Evolutionary conservation across 306 rosid genomes (phyloP).

Genomic region (Purshia tridentata): DNA sequence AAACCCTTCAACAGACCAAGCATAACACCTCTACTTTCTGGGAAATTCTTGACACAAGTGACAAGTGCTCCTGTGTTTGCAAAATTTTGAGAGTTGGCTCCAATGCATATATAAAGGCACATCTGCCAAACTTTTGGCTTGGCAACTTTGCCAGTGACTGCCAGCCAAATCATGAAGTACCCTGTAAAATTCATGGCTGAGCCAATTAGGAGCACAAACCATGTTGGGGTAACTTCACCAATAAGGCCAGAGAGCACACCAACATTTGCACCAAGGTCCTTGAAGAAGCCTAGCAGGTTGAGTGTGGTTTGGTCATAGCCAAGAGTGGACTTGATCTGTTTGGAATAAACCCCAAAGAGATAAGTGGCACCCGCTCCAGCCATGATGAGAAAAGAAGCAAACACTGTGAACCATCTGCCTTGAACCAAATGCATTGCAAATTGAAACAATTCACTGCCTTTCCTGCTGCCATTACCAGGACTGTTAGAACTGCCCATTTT

Average conservation of each 20-base stretch:
- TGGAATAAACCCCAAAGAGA: conserved; percentile 47
- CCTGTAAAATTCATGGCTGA: conserved; percentile 43
- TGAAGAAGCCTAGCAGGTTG: conserved; percentile 41
- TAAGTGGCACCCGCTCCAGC: conserved; percentile 53
- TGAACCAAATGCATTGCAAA: conserved; percentile 22
- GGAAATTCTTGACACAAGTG: conserved; percentile 50
- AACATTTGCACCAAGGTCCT: conserved; percentile 49
- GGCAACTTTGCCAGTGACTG: conserved; percentile 38
- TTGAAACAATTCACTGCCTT: background rate
- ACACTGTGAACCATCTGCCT: conserved; percentile 52
- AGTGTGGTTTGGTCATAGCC: conserved; percentile 49
- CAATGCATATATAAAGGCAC: conserved; percentile 47
- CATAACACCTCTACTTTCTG: conserved; percentile 50
- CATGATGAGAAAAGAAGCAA: conserved; percentile 53
- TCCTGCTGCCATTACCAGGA: background rate
- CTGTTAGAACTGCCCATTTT: background rate
- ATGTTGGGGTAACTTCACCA: conserved; percentile 47
- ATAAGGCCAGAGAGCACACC: conserved; percentile 44
- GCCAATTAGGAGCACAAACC: conserved; percentile 50
- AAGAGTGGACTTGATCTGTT: conserved; percentile 37
- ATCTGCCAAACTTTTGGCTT: conserved; percentile 50
- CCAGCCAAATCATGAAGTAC: conserved; percentile 53
- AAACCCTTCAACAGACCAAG: conserved; percentile 53
- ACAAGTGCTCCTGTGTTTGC: conserved; percentile 51
- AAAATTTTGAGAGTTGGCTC: conserved; percentile 53